These are phyloP conservation scores for Aspergillus udagawae DNA, from an alignment of 2,329 filamentous ascomycete species.

Conservation along the genomic window DNA sequence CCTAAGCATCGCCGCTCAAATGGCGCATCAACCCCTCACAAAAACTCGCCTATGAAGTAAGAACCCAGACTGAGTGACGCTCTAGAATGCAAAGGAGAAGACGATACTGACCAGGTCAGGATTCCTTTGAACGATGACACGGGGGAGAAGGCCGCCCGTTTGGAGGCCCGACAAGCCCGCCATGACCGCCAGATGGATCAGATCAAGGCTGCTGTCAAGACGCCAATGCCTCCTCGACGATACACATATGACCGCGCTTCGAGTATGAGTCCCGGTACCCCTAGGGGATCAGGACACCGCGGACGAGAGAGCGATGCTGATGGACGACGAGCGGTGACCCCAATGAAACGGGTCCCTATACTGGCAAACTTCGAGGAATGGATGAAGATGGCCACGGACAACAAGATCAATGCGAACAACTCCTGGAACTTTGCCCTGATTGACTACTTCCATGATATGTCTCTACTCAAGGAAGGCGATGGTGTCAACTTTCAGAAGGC, in stretches of 20 bases:
- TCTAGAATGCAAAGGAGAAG: not conserved
- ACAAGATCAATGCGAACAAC: slow-evolving; percentile 97
- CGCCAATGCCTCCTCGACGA: slow-evolving; percentile 39
- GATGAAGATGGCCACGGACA: slow-evolving; percentile 99
- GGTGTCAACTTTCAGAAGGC: slow-evolving; percentile 98
- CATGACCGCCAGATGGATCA: slow-evolving; percentile 91
- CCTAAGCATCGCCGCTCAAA: slow-evolving; percentile 45
- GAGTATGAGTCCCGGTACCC: slow-evolving; percentile 49
- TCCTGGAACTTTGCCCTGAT: slow-evolving; percentile 99
- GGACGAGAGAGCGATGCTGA: slow-evolving; percentile 49
- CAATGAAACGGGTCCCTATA: slow-evolving; percentile 93
- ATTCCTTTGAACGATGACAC: slow-evolving; percentile 96
- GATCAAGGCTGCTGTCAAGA: slow-evolving; percentile 68
- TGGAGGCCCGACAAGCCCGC: slow-evolving; percentile 80
- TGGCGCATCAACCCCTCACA: slow-evolving; percentile 49
- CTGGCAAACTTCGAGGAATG: slow-evolving; percentile 98
- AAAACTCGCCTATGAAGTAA: slow-evolving; percentile 49
- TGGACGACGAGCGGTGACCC: slow-evolving; percentile 73
- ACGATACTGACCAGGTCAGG: slow-evolving; percentile 44
- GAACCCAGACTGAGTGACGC: slow-evolving; percentile 10
- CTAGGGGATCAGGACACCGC: slow-evolving; percentile 36
- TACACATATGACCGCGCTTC: slow-evolving; percentile 35
- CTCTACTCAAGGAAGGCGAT: slow-evolving; percentile 88
- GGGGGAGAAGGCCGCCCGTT: slow-evolving; percentile 81
- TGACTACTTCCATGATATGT: slow-evolving; percentile 99